Evolutionary conservation across 208 protist species (phyloP), one percentile per base, ranked within the genome.

Genomic region (Angomonas ambiguus): DNA sequence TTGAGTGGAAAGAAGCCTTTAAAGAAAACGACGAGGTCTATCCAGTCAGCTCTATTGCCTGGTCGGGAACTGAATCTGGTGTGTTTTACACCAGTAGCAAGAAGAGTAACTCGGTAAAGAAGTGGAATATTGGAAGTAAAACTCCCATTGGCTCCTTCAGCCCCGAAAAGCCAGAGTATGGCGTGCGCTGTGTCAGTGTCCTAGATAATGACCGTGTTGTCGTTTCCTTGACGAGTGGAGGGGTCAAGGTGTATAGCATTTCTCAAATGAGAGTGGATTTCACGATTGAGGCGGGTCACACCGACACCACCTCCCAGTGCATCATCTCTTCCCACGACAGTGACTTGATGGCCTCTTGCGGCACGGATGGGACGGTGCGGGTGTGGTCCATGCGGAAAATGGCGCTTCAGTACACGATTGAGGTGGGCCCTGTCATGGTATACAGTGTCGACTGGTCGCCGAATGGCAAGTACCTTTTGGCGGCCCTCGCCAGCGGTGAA

Each of bases 341-440:
- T 38, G 84, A 97, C 62, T 63, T 87, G 34, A 68, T 88, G 6
- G 92, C 94, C 24, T 86, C 91, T 5, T 61, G 73, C 32, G 83
- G 91, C 34, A 85, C 75, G 13, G 93, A 98, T 66, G 91, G 90
- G 11, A 82, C 62, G n/a, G 74, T 97, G 33, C 79, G 82, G n/a
- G 66, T 98, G 24, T 97, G 91, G 88, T 91, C 92, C 53, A 68
- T 87, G 61, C 74, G 74, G 27, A 80, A 71, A 60, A 72, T 91
- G 60, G 41, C 61, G 45, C 66, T 87, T 31, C 68, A 77, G 41
- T 67, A 78, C 73, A 69, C 60, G 10, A 90, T 92, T 30, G 55
- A 77, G 22, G 81, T 86, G 0, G 86, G 88, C 20, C 59, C 67
- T 41, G 85, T 91, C n/a, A 83, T 85, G 68, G 85, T 93, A 25